A percentile compares a stretch with the other conserved stretches of the same genome.
phyloP scores from a whole-genome alignment of 202 grass and related monocot species.

The Brachypodium distachyon region DNA sequence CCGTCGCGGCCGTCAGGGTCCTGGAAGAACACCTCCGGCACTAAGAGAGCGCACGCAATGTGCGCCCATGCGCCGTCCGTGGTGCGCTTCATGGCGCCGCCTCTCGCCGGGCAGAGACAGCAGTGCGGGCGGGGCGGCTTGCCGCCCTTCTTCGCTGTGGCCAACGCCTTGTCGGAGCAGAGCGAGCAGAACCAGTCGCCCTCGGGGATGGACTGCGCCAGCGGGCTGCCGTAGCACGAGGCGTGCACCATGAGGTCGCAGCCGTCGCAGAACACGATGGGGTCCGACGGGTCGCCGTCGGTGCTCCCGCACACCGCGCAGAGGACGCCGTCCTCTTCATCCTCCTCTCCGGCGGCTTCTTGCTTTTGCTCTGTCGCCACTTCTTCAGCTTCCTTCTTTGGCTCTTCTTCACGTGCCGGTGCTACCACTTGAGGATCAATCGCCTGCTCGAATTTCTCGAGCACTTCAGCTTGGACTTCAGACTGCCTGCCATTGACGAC shows the following conservation, averaged over 20 bases:
- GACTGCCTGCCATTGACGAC: background rate
- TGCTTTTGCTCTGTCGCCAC: background rate
- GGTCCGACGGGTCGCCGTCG: slow-evolving; percentile 74
- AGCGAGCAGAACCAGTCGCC: slow-evolving; percentile 85
- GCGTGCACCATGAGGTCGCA: slow-evolving; percentile 94
- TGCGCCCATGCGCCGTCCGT: slow-evolving; percentile 62
- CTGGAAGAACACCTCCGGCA: slow-evolving; percentile 91
- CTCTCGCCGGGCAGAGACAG: slow-evolving; percentile 56
- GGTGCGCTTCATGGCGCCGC: slow-evolving; percentile 74
- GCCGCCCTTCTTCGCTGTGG: background rate
- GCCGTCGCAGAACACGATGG: slow-evolving; percentile 93
- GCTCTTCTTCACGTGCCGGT: background rate
- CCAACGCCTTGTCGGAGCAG: slow-evolving; percentile 17
- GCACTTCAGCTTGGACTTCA: background rate
- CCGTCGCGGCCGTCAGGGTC: slow-evolving; percentile 63
- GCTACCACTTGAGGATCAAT: background rate
- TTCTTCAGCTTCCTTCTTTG: background rate
- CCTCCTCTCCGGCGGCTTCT: slow-evolving; percentile 20
- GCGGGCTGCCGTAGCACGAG: slow-evolving; percentile 76
- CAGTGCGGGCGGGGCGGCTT: slow-evolving; percentile 21
- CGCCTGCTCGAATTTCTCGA: background rate
- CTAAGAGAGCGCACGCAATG: slow-evolving; percentile 70
- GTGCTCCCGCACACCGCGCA: slow-evolving; percentile 81
- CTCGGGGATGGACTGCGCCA: slow-evolving; percentile 58
- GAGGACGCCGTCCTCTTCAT: slow-evolving; percentile 53